Percentiles rank a stretch among this genome's conserved stretches.
Conservation (phyloP, 192 early-diverging fungal species). For the Umbelopsis isabellina region DNA sequence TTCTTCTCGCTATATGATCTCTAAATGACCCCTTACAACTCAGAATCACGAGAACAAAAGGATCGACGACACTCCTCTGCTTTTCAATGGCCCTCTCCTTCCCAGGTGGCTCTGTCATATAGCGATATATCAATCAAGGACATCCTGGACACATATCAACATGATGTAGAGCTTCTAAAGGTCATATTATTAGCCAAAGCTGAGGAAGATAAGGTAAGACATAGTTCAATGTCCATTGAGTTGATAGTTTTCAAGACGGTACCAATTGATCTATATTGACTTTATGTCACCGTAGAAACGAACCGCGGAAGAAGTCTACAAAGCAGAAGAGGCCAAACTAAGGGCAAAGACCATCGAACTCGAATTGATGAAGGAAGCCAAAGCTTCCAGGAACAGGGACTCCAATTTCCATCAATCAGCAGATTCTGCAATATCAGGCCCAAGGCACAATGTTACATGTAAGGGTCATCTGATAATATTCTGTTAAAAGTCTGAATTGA, state of each 20-base stretch:
- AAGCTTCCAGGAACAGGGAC: background rate
- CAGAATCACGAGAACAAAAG: conserved; percentile 16
- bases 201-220: conserved; percentile 36
- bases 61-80: conserved; percentile 14
- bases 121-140: conserved; percentile 34
- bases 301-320: conserved; percentile 11
- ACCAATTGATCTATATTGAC: background rate
- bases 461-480: background rate
- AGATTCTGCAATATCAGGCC: background rate
- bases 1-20: background rate
- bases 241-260: background rate
- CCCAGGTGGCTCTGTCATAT: background rate
- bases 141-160: conserved; percentile 28
- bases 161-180: conserved; percentile 34
- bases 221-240: background rate
- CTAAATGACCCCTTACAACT: background rate
- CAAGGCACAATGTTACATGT: conserved; percentile 17
- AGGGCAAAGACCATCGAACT: conserved; percentile 11
- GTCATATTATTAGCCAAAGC: conserved; percentile 33
- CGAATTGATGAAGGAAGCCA: background rate
- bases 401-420: background rate
- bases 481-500: too few species aligned
- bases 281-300: background rate
- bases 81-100: conserved; percentile 34
- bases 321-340: conserved; percentile 1